A percentile compares a stretch with the other conserved stretches of the same genome.
phyloP scores from a whole-genome alignment of 768 basidiomycete genomes.

The Boletus rufocinnamomeus region DNA sequence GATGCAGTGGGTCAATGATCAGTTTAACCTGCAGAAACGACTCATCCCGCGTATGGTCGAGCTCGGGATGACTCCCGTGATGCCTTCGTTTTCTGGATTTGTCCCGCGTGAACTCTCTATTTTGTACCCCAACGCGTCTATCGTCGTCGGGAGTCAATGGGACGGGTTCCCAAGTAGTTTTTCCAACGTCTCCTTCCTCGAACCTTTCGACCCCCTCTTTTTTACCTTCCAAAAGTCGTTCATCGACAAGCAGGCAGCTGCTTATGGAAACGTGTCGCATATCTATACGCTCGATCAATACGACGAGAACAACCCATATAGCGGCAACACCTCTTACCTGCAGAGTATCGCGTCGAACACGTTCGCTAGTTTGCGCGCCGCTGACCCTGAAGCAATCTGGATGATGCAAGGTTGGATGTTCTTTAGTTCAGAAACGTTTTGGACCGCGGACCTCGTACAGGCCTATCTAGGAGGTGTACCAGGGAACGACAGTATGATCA shows the following conservation, averaged over 20 bases:
- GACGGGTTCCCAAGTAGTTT: constrained; percentile 33
- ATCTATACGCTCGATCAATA: constrained; percentile 49
- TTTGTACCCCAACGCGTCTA: constrained; percentile 37
- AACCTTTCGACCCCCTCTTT: constrained; percentile 43
- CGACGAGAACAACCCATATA: constrained; percentile 44
- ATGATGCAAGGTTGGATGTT: constrained; percentile 48
- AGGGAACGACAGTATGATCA: constrained; percentile 40
- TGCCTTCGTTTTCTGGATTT: constrained; percentile 46
- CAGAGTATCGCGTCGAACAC: constrained; percentile 36
- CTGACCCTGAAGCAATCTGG: constrained; percentile 44
- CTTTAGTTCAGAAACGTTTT: constrained; percentile 38
- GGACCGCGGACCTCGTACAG: constrained; percentile 41
- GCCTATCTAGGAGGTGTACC: constrained; percentile 43
- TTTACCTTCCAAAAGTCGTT: constrained; percentile 39
- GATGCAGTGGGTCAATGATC: constrained; percentile 40
- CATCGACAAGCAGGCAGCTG: constrained; percentile 39
- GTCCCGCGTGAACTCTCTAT: constrained; percentile 36
- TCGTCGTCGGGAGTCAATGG: constrained; percentile 40
- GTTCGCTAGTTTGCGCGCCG: constrained; percentile 38
- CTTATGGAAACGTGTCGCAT: constrained; percentile 42
- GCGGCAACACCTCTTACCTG: constrained; percentile 36
- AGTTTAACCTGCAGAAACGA: constrained; percentile 39
- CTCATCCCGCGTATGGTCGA: constrained; percentile 41
- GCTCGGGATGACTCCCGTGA: constrained; percentile 45
- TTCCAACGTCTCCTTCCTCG: constrained; percentile 43